These are phyloP conservation scores for Suillus luteus DNA, from an alignment of 768 basidiomycete species.

Conservation along the genomic window DNA sequence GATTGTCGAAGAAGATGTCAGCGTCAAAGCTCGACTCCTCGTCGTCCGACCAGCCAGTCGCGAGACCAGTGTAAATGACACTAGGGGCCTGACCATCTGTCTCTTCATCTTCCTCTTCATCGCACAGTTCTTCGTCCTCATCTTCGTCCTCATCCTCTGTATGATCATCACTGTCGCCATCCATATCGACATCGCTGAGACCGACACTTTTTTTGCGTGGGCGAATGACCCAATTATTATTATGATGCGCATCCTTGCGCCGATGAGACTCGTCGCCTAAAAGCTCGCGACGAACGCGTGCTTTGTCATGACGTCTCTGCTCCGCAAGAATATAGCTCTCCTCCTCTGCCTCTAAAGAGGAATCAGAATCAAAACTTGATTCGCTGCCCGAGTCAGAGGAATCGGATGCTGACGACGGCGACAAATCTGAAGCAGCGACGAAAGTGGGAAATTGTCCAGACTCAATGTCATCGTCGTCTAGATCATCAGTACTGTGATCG, in stretches of 20 bases:
- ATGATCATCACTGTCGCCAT: constrained; percentile 56
- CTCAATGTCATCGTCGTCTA: constrained; percentile 34
- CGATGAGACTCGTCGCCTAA: constrained; percentile 54
- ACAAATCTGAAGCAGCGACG: constrained; percentile 61
- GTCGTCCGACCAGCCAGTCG: constrained; percentile 78
- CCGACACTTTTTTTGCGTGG: constrained; percentile 74
- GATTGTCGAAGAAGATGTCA: constrained; percentile 80
- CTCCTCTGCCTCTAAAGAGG: constrained; percentile 61
- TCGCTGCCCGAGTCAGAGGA: constrained; percentile 42
- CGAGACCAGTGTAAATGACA: constrained; percentile 60
- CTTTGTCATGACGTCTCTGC: constrained; percentile 44
- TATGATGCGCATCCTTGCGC: constrained; percentile 41
- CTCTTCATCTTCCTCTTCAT: constrained; percentile 48
- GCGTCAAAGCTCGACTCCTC: constrained; percentile 81
- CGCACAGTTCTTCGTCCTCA: constrained; percentile 36
- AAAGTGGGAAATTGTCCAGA: constrained; percentile 63
- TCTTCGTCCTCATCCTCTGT: constrained; percentile 65
- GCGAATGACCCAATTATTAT: constrained; percentile 66
- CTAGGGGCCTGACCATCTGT: constrained; percentile 43
- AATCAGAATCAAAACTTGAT: constrained; percentile 51
- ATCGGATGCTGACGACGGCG: constrained; percentile 50
- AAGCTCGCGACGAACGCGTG: constrained; percentile 62
- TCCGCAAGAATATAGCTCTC: constrained; percentile 58
- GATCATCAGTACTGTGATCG: constrained; percentile 34
- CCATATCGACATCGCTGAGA: constrained; percentile 62